Conservation (phyloP, 2,329 filamentous ascomycete genomes). For the Talaromyces pinophilus region DNA sequence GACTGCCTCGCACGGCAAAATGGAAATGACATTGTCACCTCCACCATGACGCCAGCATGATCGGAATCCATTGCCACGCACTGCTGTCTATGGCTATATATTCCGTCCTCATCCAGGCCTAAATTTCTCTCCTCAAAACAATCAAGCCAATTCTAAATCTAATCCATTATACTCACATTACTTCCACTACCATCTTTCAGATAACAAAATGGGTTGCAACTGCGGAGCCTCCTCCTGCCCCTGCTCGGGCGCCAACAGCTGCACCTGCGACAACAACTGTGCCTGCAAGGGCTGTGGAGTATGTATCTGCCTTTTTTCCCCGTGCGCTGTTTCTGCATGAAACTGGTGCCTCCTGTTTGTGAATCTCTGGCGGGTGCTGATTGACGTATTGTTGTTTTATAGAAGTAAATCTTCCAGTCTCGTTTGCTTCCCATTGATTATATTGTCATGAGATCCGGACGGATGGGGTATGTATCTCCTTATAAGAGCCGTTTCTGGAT, state of each 20-base stretch:
- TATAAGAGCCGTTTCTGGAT: background rate
- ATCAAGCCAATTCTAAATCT: background rate
- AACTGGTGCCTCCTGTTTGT: slow-evolving; percentile 14
- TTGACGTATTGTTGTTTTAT: background rate
- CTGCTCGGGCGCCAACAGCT: slow-evolving; percentile 36
- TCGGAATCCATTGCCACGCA: slow-evolving; percentile 2
- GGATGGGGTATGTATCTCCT: slow-evolving; percentile 34
- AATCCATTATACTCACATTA: background rate
- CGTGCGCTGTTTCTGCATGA: background rate
- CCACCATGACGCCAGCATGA: slow-evolving; percentile 20
- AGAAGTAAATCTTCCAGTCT: background rate
- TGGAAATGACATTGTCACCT: background rate
- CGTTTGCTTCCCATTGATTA: background rate
- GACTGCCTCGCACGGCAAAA: background rate
- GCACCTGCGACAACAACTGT: slow-evolving; percentile 38
- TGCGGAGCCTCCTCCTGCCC: slow-evolving; percentile 37
- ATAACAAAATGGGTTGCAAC: slow-evolving; percentile 34
- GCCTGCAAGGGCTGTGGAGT: slow-evolving; percentile 44
- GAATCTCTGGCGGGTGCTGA: slow-evolving; percentile 5
- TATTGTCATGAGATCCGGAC: background rate
- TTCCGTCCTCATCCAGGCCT: background rate
- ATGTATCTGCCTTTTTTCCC: slow-evolving; percentile 25
- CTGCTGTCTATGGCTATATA: background rate
- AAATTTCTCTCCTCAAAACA: background rate
- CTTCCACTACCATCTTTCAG: background rate